These are phyloP conservation scores for Amphicarpaea edgeworthii DNA, from an alignment of 306 rosid genomes.

Conservation along the genomic window DNA sequence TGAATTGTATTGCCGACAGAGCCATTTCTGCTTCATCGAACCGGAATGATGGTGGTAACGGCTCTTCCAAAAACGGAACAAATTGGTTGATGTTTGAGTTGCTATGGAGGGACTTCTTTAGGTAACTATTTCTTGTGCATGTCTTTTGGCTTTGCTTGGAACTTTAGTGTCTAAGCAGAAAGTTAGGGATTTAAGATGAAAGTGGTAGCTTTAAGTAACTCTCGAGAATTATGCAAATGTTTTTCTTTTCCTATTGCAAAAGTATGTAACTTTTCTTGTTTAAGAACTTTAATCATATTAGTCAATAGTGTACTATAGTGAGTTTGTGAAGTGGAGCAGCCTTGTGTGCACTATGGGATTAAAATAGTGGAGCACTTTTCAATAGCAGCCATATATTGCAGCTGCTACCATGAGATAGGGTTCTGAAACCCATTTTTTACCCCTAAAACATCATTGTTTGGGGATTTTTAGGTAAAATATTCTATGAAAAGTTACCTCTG, in stretches of 20 bases:
- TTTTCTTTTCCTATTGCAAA: slow-evolving; percentile 1
- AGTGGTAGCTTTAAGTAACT: slow-evolving; percentile 3
- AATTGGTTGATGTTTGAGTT: slow-evolving; percentile 94
- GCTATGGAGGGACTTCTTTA: slow-evolving; percentile 98
- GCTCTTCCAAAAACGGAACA: slow-evolving; percentile 63
- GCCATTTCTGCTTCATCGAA: slow-evolving; percentile 65
- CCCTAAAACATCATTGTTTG: not conserved
- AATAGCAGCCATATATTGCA: too few relatives aligned
- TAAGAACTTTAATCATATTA: not conserved
- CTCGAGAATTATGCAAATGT: not conserved
- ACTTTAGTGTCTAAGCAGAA: slow-evolving; percentile 11
- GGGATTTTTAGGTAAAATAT: not conserved
- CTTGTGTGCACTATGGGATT: not conserved
- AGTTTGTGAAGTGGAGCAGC: too few relatives aligned
- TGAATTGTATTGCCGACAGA: slow-evolving; percentile 46
- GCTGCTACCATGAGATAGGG: not conserved
- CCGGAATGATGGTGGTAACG: slow-evolving; percentile 63
- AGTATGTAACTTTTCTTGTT: not conserved
- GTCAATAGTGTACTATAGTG: not conserved
- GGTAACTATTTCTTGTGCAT: slow-evolving; percentile 57
- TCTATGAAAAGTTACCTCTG: not conserved
- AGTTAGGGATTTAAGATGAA: not conserved
- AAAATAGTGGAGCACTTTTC: not conserved
- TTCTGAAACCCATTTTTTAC: not conserved
- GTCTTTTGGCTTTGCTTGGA: slow-evolving; percentile 28